Evolutionary conservation across 2,329 filamentous ascomycete genomes (phyloP), one percentile per base, ranked within the genome.

Genomic region (Aureobasidium mangrovei): DNA sequence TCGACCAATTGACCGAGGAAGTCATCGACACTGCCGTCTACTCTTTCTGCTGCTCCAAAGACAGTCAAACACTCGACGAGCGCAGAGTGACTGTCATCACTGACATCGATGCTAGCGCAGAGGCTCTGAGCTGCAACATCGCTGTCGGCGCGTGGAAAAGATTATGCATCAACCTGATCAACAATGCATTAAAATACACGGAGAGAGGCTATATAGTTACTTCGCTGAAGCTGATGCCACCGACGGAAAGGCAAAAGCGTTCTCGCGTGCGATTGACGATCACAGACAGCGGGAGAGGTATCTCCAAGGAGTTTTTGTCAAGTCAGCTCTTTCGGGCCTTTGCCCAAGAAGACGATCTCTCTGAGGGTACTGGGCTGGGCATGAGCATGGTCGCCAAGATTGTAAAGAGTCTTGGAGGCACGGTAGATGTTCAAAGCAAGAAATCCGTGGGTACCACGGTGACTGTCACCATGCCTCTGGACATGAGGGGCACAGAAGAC

Each of bases 271-370:
- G 38, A 6, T 12, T 56, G 26, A 52, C 48, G 3, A 76, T 88
- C 1, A 71, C 73, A 0, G 84, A 88, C 59, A 83, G 83, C 0
- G 85, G 84, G 0, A 75, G 74, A 41, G 85, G 84, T 1, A 88
- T 88, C 29, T 77, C 77, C 0, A 71, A 78, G 6, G 79, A 84
- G 7, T 88, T 81, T 58, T 67, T 55, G 29, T 27, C 35, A 6
- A 47, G 63, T 38, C 58, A 62, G 9, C 53, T 68, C 0, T 69
- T 62, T 52, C 55, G 60, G 7, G 63, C 67, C 3, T 69, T 68
- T 56, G 60, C 58, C 4, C 67, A 69, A 51, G 67, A 65, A 43
- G 61, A 67, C 44, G 57, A 61, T 0, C 59, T 65, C 24, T 57
- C 63, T 6, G 54, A 62, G 9, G 67, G 67, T 12, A 67, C 65